phyloP scores from a whole-genome alignment of 768 basidiomycete genomes.

The Pisolithus albus region DNA sequence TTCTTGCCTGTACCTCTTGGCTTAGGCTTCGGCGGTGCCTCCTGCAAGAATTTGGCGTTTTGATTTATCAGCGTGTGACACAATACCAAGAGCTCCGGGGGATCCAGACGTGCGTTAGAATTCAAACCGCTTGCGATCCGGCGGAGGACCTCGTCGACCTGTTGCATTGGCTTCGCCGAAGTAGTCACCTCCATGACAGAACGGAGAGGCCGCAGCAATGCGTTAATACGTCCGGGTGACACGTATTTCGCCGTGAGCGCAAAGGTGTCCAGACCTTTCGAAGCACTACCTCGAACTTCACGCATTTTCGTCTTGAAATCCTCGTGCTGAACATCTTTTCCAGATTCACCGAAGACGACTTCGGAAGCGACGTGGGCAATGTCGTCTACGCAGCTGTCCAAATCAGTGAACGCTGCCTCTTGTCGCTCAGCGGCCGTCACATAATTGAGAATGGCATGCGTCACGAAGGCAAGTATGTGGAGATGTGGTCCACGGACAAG shows the following conservation, averaged over 20 bases:
- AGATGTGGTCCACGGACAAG: slow-evolving; percentile 89
- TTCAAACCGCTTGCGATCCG: slow-evolving; percentile 82
- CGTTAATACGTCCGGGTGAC: slow-evolving; percentile 69
- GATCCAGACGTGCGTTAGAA: slow-evolving; percentile 63
- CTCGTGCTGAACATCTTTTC: slow-evolving; percentile 79
- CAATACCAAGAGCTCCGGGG: slow-evolving; percentile 66
- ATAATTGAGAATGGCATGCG: slow-evolving; percentile 76
- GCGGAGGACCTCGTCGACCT: slow-evolving; percentile 83
- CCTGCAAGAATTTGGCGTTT: slow-evolving; percentile 80
- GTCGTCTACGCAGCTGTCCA: slow-evolving; percentile 76
- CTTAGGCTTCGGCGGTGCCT: slow-evolving; percentile 36
- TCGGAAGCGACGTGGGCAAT: slow-evolving; percentile 77
- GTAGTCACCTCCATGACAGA: slow-evolving; percentile 83
- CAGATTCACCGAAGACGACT: slow-evolving; percentile 92
- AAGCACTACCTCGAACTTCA: slow-evolving; percentile 77
- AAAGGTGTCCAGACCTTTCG: slow-evolving; percentile 84
- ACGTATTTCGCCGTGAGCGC: slow-evolving; percentile 72
- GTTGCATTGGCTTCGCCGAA: slow-evolving; percentile 68
- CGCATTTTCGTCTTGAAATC: slow-evolving; percentile 94
- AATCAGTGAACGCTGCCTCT: slow-evolving; percentile 44
- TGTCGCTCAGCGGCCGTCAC: slow-evolving; percentile 57
- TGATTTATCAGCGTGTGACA: slow-evolving; percentile 89
- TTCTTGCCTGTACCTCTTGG: slow-evolving; percentile 31
- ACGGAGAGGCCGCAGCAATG: slow-evolving; percentile 70
- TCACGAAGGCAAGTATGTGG: slow-evolving; percentile 81